phyloP scores from a whole-genome alignment of 176 grass and related monocot genomes.

The Lolium rigidum region DNA sequence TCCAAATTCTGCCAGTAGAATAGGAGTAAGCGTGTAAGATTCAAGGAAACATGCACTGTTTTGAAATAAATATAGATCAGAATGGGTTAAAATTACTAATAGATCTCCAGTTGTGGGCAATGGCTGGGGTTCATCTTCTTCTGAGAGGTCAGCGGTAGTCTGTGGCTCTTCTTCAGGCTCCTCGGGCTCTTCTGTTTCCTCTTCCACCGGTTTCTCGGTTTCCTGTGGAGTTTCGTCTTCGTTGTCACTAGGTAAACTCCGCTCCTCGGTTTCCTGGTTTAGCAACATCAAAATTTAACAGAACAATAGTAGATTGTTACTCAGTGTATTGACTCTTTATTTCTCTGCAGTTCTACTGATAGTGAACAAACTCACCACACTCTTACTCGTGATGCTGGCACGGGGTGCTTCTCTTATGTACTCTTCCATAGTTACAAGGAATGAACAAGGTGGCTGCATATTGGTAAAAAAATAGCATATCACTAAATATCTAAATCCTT shows the following conservation, averaged over 20 bases:
- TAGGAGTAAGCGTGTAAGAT: conserved; percentile 24
- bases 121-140: conserved; percentile 51
- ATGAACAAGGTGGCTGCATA: conserved; percentile 92
- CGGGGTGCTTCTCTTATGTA: conserved; percentile 97
- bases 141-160: conserved; percentile 36
- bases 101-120: conserved; percentile 55
- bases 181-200: conserved; percentile 49
- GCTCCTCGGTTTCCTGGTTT: conserved; percentile 71
- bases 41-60: neutral
- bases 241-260: conserved; percentile 60
- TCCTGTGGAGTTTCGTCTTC: conserved; percentile 63
- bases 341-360: conserved; percentile 7
- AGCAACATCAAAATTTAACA: conserved; percentile 19
- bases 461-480: conserved; percentile 23
- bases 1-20: conserved; percentile 68
- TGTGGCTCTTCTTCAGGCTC: conserved; percentile 51
- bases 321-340: neutral
- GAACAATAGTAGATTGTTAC: neutral
- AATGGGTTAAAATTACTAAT: conserved; percentile 56
- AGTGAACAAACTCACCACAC: conserved; percentile 65
- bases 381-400: conserved; percentile 51
- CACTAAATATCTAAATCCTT: conserved; percentile 20
- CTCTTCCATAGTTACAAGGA: conserved; percentile 95
- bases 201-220: conserved; percentile 47
- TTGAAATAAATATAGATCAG: neutral